These are phyloP conservation scores for Diutina ranongensis DNA, from an alignment of 1,139 yeast species.

Conservation along the genomic window DNA sequence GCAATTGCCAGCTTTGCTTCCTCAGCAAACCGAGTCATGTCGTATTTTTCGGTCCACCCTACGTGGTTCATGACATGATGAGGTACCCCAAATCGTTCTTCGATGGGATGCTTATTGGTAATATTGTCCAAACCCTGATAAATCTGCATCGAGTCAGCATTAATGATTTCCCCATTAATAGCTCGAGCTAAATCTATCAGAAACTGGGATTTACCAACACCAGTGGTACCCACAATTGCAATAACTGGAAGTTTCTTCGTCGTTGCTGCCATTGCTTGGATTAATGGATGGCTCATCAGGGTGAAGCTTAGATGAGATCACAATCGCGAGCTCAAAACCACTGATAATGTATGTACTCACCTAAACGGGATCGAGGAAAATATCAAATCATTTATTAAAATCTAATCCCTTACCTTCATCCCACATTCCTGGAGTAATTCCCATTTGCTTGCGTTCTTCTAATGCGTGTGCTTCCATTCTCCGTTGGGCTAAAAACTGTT, in stretches of 20 bases:
- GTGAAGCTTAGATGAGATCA: background rate
- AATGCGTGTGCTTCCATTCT: constrained; percentile 43
- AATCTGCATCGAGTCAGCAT: constrained; percentile 97
- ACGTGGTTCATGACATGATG: constrained; percentile 88
- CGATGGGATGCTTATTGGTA: constrained; percentile 83
- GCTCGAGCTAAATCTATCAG: constrained; percentile 69
- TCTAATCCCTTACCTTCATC: background rate
- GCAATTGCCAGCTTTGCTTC: constrained; percentile 55
- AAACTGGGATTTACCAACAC: constrained; percentile 92
- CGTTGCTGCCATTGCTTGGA: background rate
- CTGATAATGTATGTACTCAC: too few relatives aligned
- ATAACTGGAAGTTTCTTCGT: constrained; percentile 23
- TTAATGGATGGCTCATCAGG: background rate
- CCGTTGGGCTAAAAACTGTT: constrained; percentile 40
- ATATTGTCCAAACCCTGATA: constrained; percentile 62
- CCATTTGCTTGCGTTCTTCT: background rate
- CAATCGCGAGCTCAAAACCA: background rate
- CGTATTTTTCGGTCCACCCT: constrained; percentile 70
- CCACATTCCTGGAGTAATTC: background rate
- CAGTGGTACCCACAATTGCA: constrained; percentile 89
- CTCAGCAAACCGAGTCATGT: constrained; percentile 64
- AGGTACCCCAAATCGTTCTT: constrained; percentile 58
- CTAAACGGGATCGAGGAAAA: too few relatives aligned
- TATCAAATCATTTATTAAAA: too few relatives aligned
- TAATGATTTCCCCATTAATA: constrained; percentile 80